These are phyloP conservation scores for Pseudogymnoascus sp. DNA, from an alignment of 2,329 filamentous ascomycete species.

Conservation along the genomic window DNA sequence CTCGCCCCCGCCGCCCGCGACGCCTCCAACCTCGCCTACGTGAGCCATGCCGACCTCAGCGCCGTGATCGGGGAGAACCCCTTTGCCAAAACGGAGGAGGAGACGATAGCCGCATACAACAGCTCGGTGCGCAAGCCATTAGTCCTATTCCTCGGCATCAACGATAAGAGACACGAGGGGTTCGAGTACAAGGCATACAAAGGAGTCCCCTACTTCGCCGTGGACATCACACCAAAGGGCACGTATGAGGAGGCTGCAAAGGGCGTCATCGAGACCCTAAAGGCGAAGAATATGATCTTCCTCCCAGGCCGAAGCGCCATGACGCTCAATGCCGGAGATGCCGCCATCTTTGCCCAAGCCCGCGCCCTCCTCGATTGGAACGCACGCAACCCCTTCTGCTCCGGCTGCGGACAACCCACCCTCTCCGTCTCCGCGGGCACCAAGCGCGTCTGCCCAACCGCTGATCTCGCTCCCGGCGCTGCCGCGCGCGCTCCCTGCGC, in stretches of 20 bases:
- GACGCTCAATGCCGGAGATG: constrained; percentile 43
- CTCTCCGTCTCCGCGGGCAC: constrained; percentile 71
- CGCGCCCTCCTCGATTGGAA: constrained; percentile 93
- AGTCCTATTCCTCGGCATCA: constrained; percentile 76
- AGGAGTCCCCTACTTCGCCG: constrained; percentile 77
- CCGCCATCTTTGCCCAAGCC: constrained; percentile 83
- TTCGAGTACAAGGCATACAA: constrained; percentile 57
- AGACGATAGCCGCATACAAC: constrained; percentile 65
- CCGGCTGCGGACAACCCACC: constrained; percentile 75
- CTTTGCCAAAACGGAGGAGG: constrained; percentile 63
- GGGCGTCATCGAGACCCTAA: constrained; percentile 48
- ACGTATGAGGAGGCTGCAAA: constrained; percentile 54
- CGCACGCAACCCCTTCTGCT: constrained; percentile 82
- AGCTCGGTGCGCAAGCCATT: constrained; percentile 53
- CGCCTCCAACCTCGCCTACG: constrained; percentile 56
- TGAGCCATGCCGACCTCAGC: constrained; percentile 59
- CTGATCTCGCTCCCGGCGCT: constrained; percentile 45
- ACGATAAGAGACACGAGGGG: constrained; percentile 50
- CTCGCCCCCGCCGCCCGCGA: constrained; percentile 65
- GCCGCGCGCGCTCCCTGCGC: constrained; percentile 61
- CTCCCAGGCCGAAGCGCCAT: constrained; percentile 54
- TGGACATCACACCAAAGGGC: constrained; percentile 74
- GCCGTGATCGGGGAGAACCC: constrained; percentile 62
- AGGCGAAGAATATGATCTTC: constrained; percentile 57
- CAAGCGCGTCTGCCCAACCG: constrained; percentile 70